A percentile compares a stretch with the other conserved stretches of the same genome.
These are phyloP conservation scores for Penicillium coprophilum DNA, from an alignment of 495 filamentous ascomycete genomes.

Conservation along the genomic window DNA sequence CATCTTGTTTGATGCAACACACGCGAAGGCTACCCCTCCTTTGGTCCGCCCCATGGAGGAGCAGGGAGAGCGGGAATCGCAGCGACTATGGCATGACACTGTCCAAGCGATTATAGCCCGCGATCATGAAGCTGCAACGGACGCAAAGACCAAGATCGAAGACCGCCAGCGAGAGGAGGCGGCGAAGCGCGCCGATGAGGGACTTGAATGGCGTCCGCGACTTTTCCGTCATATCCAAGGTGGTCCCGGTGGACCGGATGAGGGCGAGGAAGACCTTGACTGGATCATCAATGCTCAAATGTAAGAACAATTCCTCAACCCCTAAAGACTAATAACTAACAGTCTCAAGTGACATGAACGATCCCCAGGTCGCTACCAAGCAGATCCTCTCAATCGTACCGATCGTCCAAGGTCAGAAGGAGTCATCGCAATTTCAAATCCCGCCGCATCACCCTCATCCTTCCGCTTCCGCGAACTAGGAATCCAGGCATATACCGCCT, in stretches of 20 bases:
- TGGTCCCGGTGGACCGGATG: conserved; percentile 69
- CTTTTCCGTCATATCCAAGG: conserved; percentile 77
- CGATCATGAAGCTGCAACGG: conserved; percentile 87
- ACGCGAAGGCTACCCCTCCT: conserved; percentile 72
- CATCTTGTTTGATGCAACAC: conserved; percentile 81
- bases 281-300: conserved; percentile 91
- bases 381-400: conserved; percentile 87
- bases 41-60: conserved; percentile 75
- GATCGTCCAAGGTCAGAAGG: conserved; percentile 72
- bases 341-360: conserved; percentile 63
- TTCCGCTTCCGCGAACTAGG: conserved; percentile 10
- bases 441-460: conserved; percentile 32
- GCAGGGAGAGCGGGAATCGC: conserved; percentile 88
- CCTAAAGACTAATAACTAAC: neutral
- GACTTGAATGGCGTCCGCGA: conserved; percentile 83
- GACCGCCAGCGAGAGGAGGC: conserved; percentile 88
- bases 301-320: conserved; percentile 48
- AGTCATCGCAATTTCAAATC: conserved; percentile 41
- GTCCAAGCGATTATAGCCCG: conserved; percentile 74
- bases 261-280: conserved; percentile 86
- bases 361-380: conserved; percentile 70
- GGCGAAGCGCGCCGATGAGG: conserved; percentile 73
- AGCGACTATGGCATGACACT: conserved; percentile 79
- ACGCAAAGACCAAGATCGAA: conserved; percentile 93
- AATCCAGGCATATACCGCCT: conserved; percentile 8